Conservation (phyloP, 352 stramenopile genomes). For the Pythium dissotocum region DNA sequence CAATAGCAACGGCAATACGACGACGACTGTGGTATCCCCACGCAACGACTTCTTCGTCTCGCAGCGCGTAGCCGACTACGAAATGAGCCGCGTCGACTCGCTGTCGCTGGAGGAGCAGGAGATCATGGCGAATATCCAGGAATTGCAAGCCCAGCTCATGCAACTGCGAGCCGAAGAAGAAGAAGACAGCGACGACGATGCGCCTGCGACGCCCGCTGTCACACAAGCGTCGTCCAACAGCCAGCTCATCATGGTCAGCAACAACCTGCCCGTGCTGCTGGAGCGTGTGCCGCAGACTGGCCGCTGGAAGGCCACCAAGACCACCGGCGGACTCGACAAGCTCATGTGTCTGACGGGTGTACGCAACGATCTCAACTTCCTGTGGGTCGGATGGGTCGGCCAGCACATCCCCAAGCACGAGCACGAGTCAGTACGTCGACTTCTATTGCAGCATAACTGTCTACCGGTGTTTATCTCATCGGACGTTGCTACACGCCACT, state of each 20-base stretch:
- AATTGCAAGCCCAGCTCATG: conserved; percentile 87
- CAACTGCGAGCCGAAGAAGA: conserved; percentile 69
- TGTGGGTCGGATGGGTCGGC: conserved; percentile 91
- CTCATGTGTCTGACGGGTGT: conserved; percentile 80
- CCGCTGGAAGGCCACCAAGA: conserved; percentile 84
- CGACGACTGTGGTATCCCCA: conserved; percentile 39
- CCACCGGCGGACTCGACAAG: conserved; percentile 84
- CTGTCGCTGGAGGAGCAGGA: conserved; percentile 85
- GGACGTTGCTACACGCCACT: conserved; percentile 85
- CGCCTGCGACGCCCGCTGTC: conserved; percentile 21
- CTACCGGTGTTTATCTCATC: conserved; percentile 86
- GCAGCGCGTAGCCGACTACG: conserved; percentile 67
- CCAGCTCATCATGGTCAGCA: conserved; percentile 88
- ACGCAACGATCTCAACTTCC: conserved; percentile 61
- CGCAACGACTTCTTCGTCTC: conserved; percentile 81
- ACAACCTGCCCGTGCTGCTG: conserved; percentile 79
- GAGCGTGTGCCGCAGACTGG: conserved; percentile 74
- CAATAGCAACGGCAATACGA: background rate
- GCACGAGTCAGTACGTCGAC: conserved; percentile 63
- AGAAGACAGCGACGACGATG: conserved; percentile 59
- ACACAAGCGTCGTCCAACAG: conserved; percentile 23
- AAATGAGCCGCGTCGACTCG: conserved; percentile 65
- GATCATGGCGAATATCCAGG: conserved; percentile 89
- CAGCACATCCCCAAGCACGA: conserved; percentile 84
- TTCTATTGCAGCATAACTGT: conserved; percentile 87